phyloP scores from a whole-genome alignment of 345 rosid genomes.

The Garcia nutans region DNA sequence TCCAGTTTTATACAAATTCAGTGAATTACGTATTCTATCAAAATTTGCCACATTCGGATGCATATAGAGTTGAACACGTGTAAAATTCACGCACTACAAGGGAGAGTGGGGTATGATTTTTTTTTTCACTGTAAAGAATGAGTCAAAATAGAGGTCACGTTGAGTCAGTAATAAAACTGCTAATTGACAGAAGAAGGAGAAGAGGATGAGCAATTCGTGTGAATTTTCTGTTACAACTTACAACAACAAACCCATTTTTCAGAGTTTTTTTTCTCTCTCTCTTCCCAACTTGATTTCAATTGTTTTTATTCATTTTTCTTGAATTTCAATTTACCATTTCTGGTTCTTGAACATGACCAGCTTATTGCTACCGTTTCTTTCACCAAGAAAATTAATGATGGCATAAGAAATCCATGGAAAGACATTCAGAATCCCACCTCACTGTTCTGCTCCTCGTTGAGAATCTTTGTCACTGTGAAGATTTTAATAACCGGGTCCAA shows the following conservation, averaged over 20 bases:
- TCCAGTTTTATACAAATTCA: too few species aligned
- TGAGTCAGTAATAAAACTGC: slow-evolving; percentile 29
- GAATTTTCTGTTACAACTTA: slow-evolving; percentile 31
- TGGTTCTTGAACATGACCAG: slow-evolving; percentile 25
- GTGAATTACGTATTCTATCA: too few species aligned
- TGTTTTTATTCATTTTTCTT: slow-evolving; percentile 8
- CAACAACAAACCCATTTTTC: background rate
- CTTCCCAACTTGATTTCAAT: background rate
- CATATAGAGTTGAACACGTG: too few species aligned
- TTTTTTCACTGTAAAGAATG: slow-evolving; percentile 15
- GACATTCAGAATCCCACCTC: too few species aligned
- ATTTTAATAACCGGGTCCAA: slow-evolving; percentile 11
- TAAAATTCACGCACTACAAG: slow-evolving; percentile 2
- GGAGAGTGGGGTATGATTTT: background rate
- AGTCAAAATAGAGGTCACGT: slow-evolving; percentile 31
- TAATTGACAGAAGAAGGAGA: background rate
- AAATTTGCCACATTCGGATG: too few species aligned
- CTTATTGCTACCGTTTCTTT: too few species aligned
- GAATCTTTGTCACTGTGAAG: slow-evolving; percentile 2
- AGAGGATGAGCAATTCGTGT: slow-evolving; percentile 23
- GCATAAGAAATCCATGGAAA: too few species aligned
- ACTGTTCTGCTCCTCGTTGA: too few species aligned
- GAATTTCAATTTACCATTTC: slow-evolving; percentile 27
- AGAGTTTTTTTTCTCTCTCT: background rate
- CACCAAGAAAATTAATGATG: too few species aligned